Evolutionary conservation across 106 monocot species (phyloP), one percentile per base, ranked within the genome.

Genomic region (Platanthera zijinensis): DNA sequence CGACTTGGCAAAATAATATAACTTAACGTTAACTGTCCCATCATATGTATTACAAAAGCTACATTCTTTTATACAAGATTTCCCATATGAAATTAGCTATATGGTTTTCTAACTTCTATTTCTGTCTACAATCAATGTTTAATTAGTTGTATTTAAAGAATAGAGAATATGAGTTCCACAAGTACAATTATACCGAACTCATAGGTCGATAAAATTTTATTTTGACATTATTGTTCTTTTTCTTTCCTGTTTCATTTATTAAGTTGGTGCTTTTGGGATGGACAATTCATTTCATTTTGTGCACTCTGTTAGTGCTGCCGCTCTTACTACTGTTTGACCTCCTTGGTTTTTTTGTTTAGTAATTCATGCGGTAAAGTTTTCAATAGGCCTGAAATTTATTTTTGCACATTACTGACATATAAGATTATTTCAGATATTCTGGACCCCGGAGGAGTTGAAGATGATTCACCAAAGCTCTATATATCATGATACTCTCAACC

Each of bases 391-490:
- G 69, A 25, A 13, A 69, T 46, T 69, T 69, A 69, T 30, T 12
- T 10, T 30, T 30, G 69, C 12, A 69, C 39, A 69, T 69, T 69
- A 59, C 17, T 48, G 71, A 71, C 48, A 48, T 30, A 10, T 11
- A 64, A 57, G 32, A 51, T 75, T 6, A 30, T 83, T 82, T 46
- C 84, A 95, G 95, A 86, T 91, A 48, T 85, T 95, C 77, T 95
- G 95, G 95, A 81, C 79, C 70, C 57, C 80, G 77, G 84, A 87
- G 80, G 95, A 95, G 77, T 74, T 95, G 50, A 70, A 87, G 52
- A 89, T 91, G 89, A 68, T 95, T 76, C 79, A 7, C 19, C 51
- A 71, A 50, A 95, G 89, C 57, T 73, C 80, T 69, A 50, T 91
- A 52, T 87, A 87, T 72, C 72, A 83, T 48, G 91, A 95, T 70